Evolutionary conservation across 805 yeast species (phyloP).

Genomic region (Cephaloascus fragrans): DNA sequence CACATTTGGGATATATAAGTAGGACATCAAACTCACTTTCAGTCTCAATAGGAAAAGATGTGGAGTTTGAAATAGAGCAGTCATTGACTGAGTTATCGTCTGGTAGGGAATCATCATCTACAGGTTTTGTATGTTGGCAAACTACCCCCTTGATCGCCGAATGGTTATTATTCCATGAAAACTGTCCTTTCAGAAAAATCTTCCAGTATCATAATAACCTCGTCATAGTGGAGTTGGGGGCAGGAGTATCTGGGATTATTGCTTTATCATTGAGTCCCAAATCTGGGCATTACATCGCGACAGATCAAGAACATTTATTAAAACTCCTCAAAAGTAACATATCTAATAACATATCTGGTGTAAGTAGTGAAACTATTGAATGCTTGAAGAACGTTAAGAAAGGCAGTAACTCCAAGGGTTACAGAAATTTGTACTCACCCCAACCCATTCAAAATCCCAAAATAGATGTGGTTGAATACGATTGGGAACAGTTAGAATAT

Average conservation of each 20-base stretch:
- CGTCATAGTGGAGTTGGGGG: slow-evolving; percentile 46
- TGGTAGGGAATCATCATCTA: slow-evolving; percentile 28
- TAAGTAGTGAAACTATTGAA: neutral
- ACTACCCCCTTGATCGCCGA: slow-evolving; percentile 37
- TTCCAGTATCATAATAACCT: slow-evolving; percentile 8
- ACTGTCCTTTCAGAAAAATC: slow-evolving; percentile 15
- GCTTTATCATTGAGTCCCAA: slow-evolving; percentile 26
- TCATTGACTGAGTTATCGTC: slow-evolving; percentile 23
- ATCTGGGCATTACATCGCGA: slow-evolving; percentile 34
- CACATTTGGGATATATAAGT: slow-evolving; percentile 26
- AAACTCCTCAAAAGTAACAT: slow-evolving; percentile 41
- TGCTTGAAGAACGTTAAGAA: neutral
- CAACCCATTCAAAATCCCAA: slow-evolving; percentile 3
- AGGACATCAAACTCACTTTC: slow-evolving; percentile 12
- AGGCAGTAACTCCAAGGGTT: neutral
- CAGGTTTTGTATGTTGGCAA: slow-evolving; percentile 61
- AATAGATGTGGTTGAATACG: slow-evolving; percentile 42
- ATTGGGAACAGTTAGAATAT: slow-evolving; percentile 45
- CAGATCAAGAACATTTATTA: slow-evolving; percentile 49
- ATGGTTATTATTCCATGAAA: slow-evolving; percentile 33
- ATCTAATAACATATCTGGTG: slow-evolving; percentile 17
- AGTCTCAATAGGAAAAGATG: slow-evolving; percentile 10
- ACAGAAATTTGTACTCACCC: neutral
- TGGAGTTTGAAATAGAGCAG: slow-evolving; percentile 21
- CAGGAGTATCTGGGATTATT: slow-evolving; percentile 49